Conservation (phyloP, 2,329 filamentous ascomycete species). For the Pseudocercospora pini-densiflorae region DNA sequence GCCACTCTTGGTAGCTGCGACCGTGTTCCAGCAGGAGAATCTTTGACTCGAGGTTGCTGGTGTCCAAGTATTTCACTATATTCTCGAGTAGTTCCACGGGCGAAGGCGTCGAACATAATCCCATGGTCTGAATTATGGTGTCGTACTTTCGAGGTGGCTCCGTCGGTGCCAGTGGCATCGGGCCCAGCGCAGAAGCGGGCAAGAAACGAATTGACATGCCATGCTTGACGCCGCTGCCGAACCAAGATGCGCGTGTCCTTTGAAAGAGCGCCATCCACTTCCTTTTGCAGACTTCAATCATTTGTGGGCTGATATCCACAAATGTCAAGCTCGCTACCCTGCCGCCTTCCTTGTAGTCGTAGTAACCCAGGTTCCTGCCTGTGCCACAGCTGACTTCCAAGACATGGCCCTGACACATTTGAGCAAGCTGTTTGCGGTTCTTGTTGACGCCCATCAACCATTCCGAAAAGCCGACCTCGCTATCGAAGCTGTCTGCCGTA, state of each 20-base stretch:
- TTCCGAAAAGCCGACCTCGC: conserved; percentile 52
- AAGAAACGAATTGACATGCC: conserved; percentile 44
- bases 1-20: conserved; percentile 52
- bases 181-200: conserved; percentile 49
- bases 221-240: conserved; percentile 24
- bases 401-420: conserved; percentile 51
- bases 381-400: conserved; percentile 56
- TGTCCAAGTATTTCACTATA: conserved; percentile 45
- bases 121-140: conserved; percentile 58
- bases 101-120: conserved; percentile 54
- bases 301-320: conserved; percentile 52
- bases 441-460: conserved; percentile 47
- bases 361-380: conserved; percentile 54
- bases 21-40: conserved; percentile 58
- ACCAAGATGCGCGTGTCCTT: conserved; percentile 20
- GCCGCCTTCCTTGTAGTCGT: conserved; percentile 34
- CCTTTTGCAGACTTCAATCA: conserved; percentile 53
- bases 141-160: conserved; percentile 46
- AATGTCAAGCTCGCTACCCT: conserved; percentile 50
- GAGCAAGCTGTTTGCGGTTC: conserved; percentile 47
- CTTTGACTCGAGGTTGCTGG: conserved; percentile 48
- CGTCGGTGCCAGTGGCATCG: conserved; percentile 48
- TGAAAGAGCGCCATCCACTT: conserved; percentile 52
- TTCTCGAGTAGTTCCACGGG: conserved; percentile 51
- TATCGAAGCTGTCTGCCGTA: conserved; percentile 51